phyloP scores from a whole-genome alignment of 345 rosid species.

The Angophora floribunda region DNA sequence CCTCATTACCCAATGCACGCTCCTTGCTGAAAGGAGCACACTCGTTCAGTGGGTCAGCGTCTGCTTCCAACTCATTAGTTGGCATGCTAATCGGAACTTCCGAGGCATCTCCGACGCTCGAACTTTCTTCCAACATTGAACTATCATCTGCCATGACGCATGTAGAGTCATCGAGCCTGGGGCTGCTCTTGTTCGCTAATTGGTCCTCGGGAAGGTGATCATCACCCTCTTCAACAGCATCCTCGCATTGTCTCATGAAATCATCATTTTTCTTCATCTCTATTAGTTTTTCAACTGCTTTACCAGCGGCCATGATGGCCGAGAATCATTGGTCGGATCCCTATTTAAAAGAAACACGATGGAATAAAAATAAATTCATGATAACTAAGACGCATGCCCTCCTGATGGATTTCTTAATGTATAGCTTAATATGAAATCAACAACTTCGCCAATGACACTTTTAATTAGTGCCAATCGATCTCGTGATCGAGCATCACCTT shows the following conservation, averaged over 20 bases:
- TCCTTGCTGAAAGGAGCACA: not conserved
- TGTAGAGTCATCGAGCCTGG: not conserved
- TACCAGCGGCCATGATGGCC: conserved; percentile 23
- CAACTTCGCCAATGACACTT: not conserved
- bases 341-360: conserved; percentile 2
- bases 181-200: not conserved
- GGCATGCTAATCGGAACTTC: not conserved
- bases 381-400: not conserved
- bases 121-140: not conserved
- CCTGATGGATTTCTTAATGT: not conserved
- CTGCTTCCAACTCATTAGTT: not conserved
- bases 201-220: not conserved
- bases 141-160: not conserved
- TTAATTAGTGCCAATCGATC: not conserved
- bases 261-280: conserved; percentile 7
- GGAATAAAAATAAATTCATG: not conserved
- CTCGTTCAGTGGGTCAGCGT: not conserved
- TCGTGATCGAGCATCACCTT: conserved; percentile 20
- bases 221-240: not conserved
- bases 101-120: not conserved
- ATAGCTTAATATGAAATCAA: not conserved
- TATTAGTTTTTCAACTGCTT: conserved; percentile 27
- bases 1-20: not conserved
- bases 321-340: conserved; percentile 4
- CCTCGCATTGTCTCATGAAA: not conserved